These are phyloP conservation scores for Echites panduratus DNA, from an alignment of 257 asterid genomes.

Conservation along the genomic window DNA sequence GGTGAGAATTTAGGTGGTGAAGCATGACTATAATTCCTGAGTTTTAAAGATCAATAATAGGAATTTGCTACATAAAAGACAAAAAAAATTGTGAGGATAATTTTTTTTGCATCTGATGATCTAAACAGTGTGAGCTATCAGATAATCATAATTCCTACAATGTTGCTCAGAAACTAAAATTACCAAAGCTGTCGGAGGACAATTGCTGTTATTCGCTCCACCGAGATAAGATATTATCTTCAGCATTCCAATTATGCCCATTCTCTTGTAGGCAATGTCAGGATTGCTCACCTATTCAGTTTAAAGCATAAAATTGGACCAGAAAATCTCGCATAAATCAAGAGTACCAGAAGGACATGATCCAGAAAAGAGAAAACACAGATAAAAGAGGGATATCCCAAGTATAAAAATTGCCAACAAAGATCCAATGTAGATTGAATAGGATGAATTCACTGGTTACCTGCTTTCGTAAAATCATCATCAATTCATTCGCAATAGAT, in stretches of 20 bases:
- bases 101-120: neutral
- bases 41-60: neutral
- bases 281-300: slow-evolving; percentile 61
- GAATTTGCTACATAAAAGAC: neutral
- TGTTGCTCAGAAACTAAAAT: slow-evolving; percentile 12
- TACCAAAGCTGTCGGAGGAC: slow-evolving; percentile 56
- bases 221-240: slow-evolving; percentile 73
- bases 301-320: slow-evolving; percentile 15
- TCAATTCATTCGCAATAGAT: slow-evolving; percentile 76
- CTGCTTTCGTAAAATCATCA: slow-evolving; percentile 79
- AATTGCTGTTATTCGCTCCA: slow-evolving; percentile 40
- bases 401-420: neutral
- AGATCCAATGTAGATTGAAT: neutral
- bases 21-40: neutral
- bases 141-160: neutral
- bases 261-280: slow-evolving; percentile 69
- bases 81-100: neutral
- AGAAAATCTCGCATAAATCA: slow-evolving; percentile 15
- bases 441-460: slow-evolving; percentile 24
- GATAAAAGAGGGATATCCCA: neutral
- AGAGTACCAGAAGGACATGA: neutral
- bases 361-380: slow-evolving; percentile 6
- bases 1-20: neutral
- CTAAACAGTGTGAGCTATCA: neutral
- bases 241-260: slow-evolving; percentile 82